phyloP scores from a whole-genome alignment of 2,329 filamentous ascomycete genomes.

The Aspergillus fumigatus region DNA sequence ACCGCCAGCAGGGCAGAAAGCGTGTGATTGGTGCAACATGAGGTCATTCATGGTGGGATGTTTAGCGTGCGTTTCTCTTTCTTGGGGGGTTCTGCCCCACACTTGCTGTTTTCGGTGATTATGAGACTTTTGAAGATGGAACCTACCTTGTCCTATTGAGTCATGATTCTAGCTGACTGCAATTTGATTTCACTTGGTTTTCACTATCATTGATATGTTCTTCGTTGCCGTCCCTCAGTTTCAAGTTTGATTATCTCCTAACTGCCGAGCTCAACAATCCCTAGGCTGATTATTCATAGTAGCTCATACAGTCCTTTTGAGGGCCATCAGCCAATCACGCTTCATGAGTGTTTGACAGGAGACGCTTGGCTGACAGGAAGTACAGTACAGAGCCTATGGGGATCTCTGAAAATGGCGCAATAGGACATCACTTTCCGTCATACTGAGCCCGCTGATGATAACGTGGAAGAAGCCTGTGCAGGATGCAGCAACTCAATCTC shows the following conservation, averaged over 20 bases:
- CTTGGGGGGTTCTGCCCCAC: not conserved
- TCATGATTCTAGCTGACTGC: not conserved
- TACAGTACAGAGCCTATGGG: slow-evolving; percentile 24
- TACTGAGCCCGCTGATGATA: not conserved
- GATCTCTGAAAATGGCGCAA: slow-evolving; percentile 28
- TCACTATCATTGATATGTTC: not conserved
- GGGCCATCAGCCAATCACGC: not conserved
- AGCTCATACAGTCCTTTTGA: not conserved
- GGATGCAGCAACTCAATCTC: not conserved
- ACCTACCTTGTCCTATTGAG: too few species aligned
- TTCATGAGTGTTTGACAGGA: not conserved
- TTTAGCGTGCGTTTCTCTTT: slow-evolving; percentile 15
- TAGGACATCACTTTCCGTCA: slow-evolving; percentile 14
- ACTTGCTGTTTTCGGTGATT: not conserved
- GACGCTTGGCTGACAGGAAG: slow-evolving; percentile 19
- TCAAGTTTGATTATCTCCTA: too few species aligned
- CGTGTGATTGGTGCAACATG: slow-evolving; percentile 22
- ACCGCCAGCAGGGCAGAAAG: slow-evolving; percentile 28
- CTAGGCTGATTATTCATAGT: not conserved
- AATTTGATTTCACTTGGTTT: not conserved
- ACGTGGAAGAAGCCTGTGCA: not conserved
- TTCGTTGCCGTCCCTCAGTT: not conserved
- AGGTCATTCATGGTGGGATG: slow-evolving; percentile 20
- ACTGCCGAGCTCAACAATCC: not conserved
- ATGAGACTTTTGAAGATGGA: not conserved